phyloP scores from a whole-genome alignment of 2,329 filamentous ascomycete genomes.

The Verticillium zaregamsianum region DNA sequence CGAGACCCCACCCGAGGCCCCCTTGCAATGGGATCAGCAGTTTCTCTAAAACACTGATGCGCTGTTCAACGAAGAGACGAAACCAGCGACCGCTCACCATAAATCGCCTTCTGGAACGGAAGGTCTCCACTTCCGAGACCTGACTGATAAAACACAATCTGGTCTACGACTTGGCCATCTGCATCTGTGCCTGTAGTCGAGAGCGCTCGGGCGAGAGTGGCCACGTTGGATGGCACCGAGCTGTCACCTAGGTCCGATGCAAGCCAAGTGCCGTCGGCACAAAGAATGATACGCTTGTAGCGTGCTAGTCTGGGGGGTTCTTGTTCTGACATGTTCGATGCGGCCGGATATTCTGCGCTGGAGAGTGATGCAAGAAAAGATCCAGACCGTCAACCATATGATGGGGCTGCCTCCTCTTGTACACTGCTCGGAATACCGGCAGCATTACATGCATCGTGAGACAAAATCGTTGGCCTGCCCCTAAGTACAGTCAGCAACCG shows the following conservation, averaged over 20 bases:
- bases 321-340: not conserved
- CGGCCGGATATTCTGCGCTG: not conserved
- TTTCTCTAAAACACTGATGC: not conserved
- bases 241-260: slow-evolving; percentile 3
- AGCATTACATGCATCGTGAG: not conserved
- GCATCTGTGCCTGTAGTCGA: not conserved
- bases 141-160: not conserved
- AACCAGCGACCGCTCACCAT: not conserved
- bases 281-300: slow-evolving; percentile 9
- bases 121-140: slow-evolving; percentile 1
- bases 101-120: not conserved
- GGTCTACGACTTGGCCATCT: not conserved
- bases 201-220: not conserved
- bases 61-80: not conserved
- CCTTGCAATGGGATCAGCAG: not conserved
- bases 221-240: slow-evolving; percentile 6
- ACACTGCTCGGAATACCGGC: not conserved
- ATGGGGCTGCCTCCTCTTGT: not conserved
- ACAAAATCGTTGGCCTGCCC: not conserved
- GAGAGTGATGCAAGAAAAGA: not conserved
- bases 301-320: not conserved
- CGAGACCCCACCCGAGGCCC: not conserved
- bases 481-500: not conserved
- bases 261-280: slow-evolving; percentile 9
- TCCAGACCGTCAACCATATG: not conserved